Evolutionary conservation across 2,329 filamentous ascomycete genomes (phyloP), one percentile per base, ranked within the genome.

Genomic region (Venturiaceae sp.): DNA sequence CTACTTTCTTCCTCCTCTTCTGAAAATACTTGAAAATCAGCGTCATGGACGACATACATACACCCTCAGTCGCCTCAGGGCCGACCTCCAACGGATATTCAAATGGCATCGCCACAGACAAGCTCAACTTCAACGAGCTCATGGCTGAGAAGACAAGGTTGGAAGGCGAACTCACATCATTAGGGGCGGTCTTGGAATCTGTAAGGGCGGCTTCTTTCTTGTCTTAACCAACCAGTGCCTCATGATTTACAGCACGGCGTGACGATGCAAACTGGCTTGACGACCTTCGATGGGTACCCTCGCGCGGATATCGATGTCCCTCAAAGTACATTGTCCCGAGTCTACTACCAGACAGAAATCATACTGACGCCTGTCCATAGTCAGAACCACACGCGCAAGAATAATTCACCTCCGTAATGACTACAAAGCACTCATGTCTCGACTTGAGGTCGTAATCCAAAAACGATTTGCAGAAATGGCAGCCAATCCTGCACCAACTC

Each of bases 371-470:
- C 57, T 44, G 53, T 54, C 14, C 19, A 58, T 66, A 95, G 90
- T 99, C 69, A 89, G 94, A 62, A 96, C 90, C n/a, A 96, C 92
- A 37, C 82, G 94, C 72, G 83, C 92, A 30, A 85, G 89, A 61
- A 96, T 99, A 64, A 94, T 97, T 64, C 80, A 86, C 64, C 80
- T 97, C 39, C 86, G 88, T 63, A 97, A 96, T 69, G 94, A 99
- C 72, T 92, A 96, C 76, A 96, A 95, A 70, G 84, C 85, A 39
- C 75, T 96, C 46, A 96, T 97, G 91, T 75, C 75, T 60, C 78
- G 81, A 60, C 86, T 97, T 64, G 94, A 97, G 72, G 86, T 86
- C 67, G 85, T 85, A 52, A 80, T 99, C n/a, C 90, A 97, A 69
- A 85, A 88, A 64, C 88, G 94, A 69, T 96, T 97, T 70, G 91